Evolutionary conservation across 306 rosid genomes (phyloP), one percentile per base, ranked within the genome.

Genomic region (Gastrolobium bilobum): DNA sequence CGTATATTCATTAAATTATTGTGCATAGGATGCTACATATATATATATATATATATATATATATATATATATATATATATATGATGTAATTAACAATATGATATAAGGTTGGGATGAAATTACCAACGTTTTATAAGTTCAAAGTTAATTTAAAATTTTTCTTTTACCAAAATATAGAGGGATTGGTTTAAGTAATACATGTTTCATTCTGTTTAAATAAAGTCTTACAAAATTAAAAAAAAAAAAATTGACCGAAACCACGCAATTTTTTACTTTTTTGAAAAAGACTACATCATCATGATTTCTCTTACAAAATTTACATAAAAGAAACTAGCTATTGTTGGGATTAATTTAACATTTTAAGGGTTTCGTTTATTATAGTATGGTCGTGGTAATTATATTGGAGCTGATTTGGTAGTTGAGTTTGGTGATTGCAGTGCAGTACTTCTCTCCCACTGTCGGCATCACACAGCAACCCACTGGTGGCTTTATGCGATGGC

Each of bases 401-500:
- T 51, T 11, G 46, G 52, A 52, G 31, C 52, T 72, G 64, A 62
- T 81, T 6, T 48, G 83, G 83, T 78, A 29, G 83, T 78, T 83
- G 82, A 56, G 71, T 76, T 72, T 56, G 76, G 87, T 48, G 75
- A 81, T 69, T 15, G 64, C 77, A 76, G 76, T 34, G 30, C 13
- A 34, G 71, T 39, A 39, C 42, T 20, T 31, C 2, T 33, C 39
- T 52, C 57, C 47, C 74, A 79, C 61, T 29, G 47, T 58, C 52
- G 10, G 60, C 58, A 54, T 80, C 39, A 50, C 78, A 42, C 37
- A 80, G 44, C 70, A 44, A 65, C 29, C 54, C 38, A 6, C 54
- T 73, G 68, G 56, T 73, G 63, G 70, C 71, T 47, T 47, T 42
- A 70, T 70, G 75, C 67, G 59, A 77, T 40, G 56, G 64, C 81